Evolutionary conservation across 2,329 filamentous ascomycete species (phyloP), one percentile per base, ranked within the genome.

Genomic region (Alternaria sp.): DNA sequence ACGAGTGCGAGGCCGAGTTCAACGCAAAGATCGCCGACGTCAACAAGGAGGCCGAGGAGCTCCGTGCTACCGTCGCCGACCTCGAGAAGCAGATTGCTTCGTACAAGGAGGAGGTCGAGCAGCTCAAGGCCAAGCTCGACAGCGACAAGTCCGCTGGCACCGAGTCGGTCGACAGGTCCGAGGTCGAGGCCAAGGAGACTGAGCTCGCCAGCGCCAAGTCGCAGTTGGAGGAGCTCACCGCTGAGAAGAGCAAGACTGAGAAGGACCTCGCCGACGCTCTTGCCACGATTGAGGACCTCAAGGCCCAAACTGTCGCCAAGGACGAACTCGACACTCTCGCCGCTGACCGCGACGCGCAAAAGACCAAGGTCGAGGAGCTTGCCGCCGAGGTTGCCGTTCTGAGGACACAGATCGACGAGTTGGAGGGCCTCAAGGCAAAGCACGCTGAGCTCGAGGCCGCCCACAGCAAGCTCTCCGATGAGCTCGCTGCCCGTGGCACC

Each of bases 1-100:
- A 77, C 8, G 74, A 79, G 65, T 77, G 72, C 58, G 74, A 79
- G 65, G 55, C 66, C 45, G 76, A 79, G 59, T 78, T 78, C 63
- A 62, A 70, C 25, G 63, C 66, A 10, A 77, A 78, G 68, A 63
- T 79, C 49, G 70, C 62, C 2, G 40, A 65, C 11, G 44, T 65
- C 25, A 67, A 52, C 17, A 53, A 67, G 26, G 71, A 73, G 49
- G 62, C 68, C 45, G 68, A 73, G 23, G 67, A 40, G 8, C 60
- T 62, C 17, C 69, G 45, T 63, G 67, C 17, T 2, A 59, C 19
- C 17, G 67, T 74, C 56, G 56, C 66, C 43, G 72, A 73, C 60
- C 68, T 79, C 6, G 67, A 76, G 63, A 61, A 62, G 51, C 65
- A 74, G 63, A 75, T 78, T 44, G 70, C 71, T 8, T 57, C 65